Conservation (phyloP, 352 stramenopile genomes). For the Thraustotheca clavata region DNA sequence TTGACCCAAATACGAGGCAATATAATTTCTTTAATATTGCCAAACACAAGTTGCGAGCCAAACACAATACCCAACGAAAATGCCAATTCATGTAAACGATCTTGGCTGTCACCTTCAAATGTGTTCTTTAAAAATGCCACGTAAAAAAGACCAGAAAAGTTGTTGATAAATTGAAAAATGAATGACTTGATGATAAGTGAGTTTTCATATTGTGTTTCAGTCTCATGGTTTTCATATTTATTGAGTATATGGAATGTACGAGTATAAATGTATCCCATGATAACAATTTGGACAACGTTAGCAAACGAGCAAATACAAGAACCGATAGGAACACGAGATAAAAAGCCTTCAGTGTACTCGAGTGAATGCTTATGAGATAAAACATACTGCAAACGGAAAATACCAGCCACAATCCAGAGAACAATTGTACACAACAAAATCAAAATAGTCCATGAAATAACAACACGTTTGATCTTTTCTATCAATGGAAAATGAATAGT, state of each 20-base stretch:
- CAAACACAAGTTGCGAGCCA: conserved; percentile 74
- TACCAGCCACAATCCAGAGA: conserved; percentile 67
- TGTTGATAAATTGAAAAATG: conserved; percentile 95
- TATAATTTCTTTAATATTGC: conserved; percentile 69
- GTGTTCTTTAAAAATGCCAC: conserved; percentile 88
- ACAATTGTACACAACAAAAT: conserved; percentile 71
- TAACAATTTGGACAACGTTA: conserved; percentile 76
- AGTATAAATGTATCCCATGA: conserved; percentile 91
- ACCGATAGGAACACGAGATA: conserved; percentile 51
- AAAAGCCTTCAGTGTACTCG: conserved; percentile 40
- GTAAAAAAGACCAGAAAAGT: conserved; percentile 92
- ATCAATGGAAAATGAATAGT: conserved; percentile 55
- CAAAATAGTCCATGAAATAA: conserved; percentile 71
- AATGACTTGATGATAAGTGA: conserved; percentile 92
- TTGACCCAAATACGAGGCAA: conserved; percentile 70
- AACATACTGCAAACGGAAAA: conserved; percentile 73
- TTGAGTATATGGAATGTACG: conserved; percentile 83
- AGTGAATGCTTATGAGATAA: conserved; percentile 53
- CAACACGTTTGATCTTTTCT: conserved; percentile 65
- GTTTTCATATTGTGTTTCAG: conserved; percentile 84
- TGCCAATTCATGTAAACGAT: conserved; percentile 77
- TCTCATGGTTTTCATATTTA: conserved; percentile 91
- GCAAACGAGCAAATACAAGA: conserved; percentile 60
- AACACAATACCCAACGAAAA: conserved; percentile 90
- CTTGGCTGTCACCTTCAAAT: conserved; percentile 59